These are phyloP conservation scores for Podosphaera xanthii DNA, from an alignment of 2,329 filamentous ascomycete species.

Conservation along the genomic window DNA sequence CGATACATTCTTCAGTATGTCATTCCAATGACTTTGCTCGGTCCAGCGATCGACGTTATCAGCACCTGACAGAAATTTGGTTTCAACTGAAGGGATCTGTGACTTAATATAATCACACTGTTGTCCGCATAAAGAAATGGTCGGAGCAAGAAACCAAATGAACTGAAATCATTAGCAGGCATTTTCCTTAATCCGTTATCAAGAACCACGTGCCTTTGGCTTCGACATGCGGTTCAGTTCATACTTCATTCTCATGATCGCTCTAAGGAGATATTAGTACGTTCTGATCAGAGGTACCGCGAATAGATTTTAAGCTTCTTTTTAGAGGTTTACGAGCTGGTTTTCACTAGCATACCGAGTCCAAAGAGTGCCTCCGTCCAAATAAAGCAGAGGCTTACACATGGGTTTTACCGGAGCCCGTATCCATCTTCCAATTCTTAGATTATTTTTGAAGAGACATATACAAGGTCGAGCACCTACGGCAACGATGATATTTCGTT, in stretches of 20 bases:
- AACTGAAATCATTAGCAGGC: slow-evolving; percentile 18
- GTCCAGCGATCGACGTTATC: slow-evolving; percentile 41
- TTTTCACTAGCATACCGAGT: neutral
- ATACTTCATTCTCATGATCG: slow-evolving; percentile 11
- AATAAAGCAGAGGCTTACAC: slow-evolving; percentile 29
- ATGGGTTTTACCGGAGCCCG: slow-evolving; percentile 57
- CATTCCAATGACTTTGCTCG: slow-evolving; percentile 34
- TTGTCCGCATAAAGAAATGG: slow-evolving; percentile 41
- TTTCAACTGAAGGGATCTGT: slow-evolving; percentile 31
- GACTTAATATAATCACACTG: slow-evolving; percentile 35
- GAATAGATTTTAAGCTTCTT: neutral
- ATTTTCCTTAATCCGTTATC: neutral
- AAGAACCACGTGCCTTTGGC: slow-evolving; percentile 4
- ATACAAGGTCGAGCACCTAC: slow-evolving; percentile 20
- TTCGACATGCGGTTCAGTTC: slow-evolving; percentile 9
- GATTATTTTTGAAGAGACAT: neutral
- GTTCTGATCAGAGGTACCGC: neutral
- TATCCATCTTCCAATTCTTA: slow-evolving; percentile 41
- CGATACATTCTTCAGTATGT: slow-evolving; percentile 28
- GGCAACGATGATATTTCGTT: slow-evolving; percentile 47
- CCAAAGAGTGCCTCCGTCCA: neutral
- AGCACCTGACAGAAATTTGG: slow-evolving; percentile 29
- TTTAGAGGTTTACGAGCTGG: neutral
- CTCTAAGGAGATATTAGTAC: slow-evolving; percentile 2
- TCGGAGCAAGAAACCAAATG: slow-evolving; percentile 55